These are phyloP conservation scores for Pseudisothecium myosuroides DNA, from an alignment of 225 moss, liverwort and hornwort genomes.

Conservation along the genomic window DNA sequence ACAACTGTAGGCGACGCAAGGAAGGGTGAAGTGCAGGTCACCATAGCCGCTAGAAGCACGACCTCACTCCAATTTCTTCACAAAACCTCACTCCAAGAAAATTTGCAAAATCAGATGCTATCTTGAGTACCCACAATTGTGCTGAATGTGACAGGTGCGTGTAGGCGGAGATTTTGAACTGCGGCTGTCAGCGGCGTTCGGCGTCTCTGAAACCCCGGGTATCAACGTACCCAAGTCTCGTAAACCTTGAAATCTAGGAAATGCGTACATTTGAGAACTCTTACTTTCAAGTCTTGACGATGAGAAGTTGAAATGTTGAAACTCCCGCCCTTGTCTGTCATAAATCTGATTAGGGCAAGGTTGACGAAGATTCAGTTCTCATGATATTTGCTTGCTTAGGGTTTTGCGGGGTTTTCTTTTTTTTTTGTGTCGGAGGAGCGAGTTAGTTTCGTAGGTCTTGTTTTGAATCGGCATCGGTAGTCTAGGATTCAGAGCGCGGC, in stretches of 20 bases:
- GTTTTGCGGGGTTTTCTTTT: not conserved
- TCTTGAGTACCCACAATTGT: not conserved
- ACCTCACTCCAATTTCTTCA: not conserved
- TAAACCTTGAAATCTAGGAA: not conserved
- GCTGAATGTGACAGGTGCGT: not conserved
- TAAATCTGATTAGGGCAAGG: not conserved
- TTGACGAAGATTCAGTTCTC: not conserved
- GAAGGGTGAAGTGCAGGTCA: conserved; percentile 21
- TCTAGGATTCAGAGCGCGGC: not conserved
- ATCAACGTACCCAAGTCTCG: not conserved
- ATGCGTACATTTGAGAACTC: rapidly evolving
- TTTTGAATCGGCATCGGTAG: not conserved
- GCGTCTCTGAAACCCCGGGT: not conserved
- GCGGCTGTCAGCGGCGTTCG: conserved; percentile 4
- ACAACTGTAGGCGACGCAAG: not conserved
- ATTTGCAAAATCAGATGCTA: not conserved
- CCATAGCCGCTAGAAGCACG: conserved; percentile 16
- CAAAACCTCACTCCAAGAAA: not conserved
- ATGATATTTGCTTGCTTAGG: not conserved
- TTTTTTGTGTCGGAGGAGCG: too few species aligned
- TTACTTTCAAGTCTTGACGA: too few species aligned
- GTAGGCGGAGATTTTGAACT: not conserved
- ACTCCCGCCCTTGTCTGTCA: not conserved
- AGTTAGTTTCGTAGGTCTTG: not conserved
- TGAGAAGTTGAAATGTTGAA: not conserved